phyloP scores from a whole-genome alignment of 1,284 basidiomycete species.

The Fomitiporia mediterranea region DNA sequence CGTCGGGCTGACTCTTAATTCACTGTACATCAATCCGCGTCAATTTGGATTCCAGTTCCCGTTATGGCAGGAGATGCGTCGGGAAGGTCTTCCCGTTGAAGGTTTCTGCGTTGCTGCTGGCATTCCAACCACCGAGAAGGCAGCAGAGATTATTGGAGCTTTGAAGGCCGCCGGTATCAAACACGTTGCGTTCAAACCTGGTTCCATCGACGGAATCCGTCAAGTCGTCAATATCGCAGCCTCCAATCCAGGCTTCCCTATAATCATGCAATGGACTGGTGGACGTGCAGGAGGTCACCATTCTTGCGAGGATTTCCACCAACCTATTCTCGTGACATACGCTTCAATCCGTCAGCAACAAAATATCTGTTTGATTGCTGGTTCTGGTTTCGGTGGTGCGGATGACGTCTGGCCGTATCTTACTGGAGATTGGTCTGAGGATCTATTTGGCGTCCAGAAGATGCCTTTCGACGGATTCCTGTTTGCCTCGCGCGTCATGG shows the following conservation, averaged over 20 bases:
- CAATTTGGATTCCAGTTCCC: slow-evolving; percentile 98
- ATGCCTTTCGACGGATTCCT: slow-evolving; percentile 99
- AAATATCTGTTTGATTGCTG: slow-evolving; percentile 90
- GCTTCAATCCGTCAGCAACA: slow-evolving; percentile 81
- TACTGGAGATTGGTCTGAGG: slow-evolving; percentile 90
- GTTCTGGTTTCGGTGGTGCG: slow-evolving; percentile 95
- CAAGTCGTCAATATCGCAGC: slow-evolving; percentile 96
- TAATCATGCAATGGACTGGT: slow-evolving; percentile 98
- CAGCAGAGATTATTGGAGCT: slow-evolving; percentile 84
- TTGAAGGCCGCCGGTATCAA: slow-evolving; percentile 81
- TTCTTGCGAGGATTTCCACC: slow-evolving; percentile 98
- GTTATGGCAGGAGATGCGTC: slow-evolving; percentile 95
- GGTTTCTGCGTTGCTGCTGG: slow-evolving; percentile 98
- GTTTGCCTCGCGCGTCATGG: slow-evolving; percentile 95
- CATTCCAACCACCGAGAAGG: slow-evolving; percentile 90
- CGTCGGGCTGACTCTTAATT: slow-evolving; percentile 90
- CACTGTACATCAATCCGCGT: slow-evolving; percentile 97
- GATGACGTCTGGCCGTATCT: slow-evolving; percentile 98
- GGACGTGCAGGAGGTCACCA: slow-evolving; percentile 99
- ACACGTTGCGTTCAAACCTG: slow-evolving; percentile 97
- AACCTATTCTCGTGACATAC: slow-evolving; percentile 91
- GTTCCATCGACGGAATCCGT: slow-evolving; percentile 94
- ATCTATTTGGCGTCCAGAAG: slow-evolving; percentile 80
- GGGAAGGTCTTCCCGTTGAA: slow-evolving; percentile 92
- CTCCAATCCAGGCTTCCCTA: slow-evolving; percentile 94